Evolutionary conservation across 495 filamentous ascomycete genomes (phyloP).

Genomic region (Staphylotrichum longicolle): DNA sequence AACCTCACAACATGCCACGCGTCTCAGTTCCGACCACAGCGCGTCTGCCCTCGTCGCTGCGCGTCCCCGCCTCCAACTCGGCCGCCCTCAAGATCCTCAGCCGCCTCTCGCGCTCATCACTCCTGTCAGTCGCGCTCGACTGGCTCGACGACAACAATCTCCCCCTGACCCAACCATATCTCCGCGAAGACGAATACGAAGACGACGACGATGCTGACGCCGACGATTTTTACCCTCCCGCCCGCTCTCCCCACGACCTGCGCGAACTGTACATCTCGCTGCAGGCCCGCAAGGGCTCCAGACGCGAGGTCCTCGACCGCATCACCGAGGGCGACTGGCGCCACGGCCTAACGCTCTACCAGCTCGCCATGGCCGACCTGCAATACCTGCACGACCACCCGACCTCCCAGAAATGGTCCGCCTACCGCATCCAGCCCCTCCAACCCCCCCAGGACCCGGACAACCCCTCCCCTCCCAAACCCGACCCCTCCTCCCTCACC

Average conservation of each 20-base stretch:
- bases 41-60: constrained; percentile 50
- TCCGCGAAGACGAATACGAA: constrained; percentile 39
- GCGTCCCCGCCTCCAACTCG: constrained; percentile 61
- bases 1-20: constrained; percentile 34
- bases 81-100: constrained; percentile 62
- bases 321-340: constrained; percentile 82
- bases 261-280: constrained; percentile 58
- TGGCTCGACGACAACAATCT: constrained; percentile 69
- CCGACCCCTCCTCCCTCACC: constrained; percentile 44
- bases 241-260: constrained; percentile 59
- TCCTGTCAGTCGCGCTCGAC: constrained; percentile 65
- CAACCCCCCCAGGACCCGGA: constrained; percentile 37
- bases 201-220: constrained; percentile 46
- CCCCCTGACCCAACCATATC: constrained; percentile 53
- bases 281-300: constrained; percentile 60
- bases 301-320: constrained; percentile 71
- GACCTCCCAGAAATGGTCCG: constrained; percentile 69
- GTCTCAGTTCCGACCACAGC: constrained; percentile 47
- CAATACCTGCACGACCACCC: constrained; percentile 78
- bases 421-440: constrained; percentile 57
- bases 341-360: constrained; percentile 69
- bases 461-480: constrained; percentile 25
- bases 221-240: constrained; percentile 59
- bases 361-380: constrained; percentile 77
- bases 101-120: constrained; percentile 65